phyloP scores from a whole-genome alignment of 306 rosid species.

The Glycine tomentella region DNA sequence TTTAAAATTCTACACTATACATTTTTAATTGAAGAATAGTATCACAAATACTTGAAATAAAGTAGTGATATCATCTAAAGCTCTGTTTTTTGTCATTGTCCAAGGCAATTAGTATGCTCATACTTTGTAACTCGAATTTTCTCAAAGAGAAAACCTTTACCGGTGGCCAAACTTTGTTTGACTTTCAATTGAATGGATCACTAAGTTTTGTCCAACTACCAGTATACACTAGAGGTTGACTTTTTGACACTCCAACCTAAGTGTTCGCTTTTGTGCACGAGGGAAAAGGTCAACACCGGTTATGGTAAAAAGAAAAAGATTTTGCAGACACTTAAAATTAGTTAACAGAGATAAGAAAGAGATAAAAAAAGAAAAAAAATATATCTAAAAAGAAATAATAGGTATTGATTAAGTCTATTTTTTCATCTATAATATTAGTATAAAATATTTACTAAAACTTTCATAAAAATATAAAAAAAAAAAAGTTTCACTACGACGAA shows the following conservation, averaged over 20 bases:
- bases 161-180: constrained; percentile 4
- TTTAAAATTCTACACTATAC: too few relatives aligned
- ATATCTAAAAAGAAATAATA: too few relatives aligned
- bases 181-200: background rate
- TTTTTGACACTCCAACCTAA: constrained; percentile 4
- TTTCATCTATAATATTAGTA: too few relatives aligned
- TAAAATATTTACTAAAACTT: too few relatives aligned
- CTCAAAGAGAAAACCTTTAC: background rate
- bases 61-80: background rate
- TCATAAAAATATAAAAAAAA: too few relatives aligned
- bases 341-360: too few relatives aligned
- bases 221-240: constrained; percentile 4
- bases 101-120: background rate
- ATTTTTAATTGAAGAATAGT: too few relatives aligned
- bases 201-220: background rate
- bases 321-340: background rate
- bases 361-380: too few relatives aligned
- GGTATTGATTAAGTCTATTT: too few relatives aligned
- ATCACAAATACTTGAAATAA: too few relatives aligned
- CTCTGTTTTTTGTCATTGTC: background rate
- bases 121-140: background rate
- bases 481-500: too few relatives aligned
- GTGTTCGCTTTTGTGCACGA: constrained; percentile 41
- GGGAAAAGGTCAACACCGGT: constrained; percentile 48
- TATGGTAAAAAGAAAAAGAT: constrained; percentile 32